Evolutionary conservation across 176 grass and related monocot genomes (phyloP).

Genomic region (Echinochloa phyllopogon): DNA sequence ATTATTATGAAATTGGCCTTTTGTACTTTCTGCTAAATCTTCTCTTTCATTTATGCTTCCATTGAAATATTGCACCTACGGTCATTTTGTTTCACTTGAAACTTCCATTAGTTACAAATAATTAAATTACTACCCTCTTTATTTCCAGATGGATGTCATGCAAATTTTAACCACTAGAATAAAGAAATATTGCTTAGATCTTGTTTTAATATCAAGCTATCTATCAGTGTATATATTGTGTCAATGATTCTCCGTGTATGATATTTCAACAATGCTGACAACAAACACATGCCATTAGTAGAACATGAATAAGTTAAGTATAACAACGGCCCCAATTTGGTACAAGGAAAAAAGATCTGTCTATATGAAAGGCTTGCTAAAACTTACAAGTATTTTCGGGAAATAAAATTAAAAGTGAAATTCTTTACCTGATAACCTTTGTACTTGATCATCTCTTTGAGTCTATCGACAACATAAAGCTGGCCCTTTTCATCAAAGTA

Average conservation of each 20-base stretch:
- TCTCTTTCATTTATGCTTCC: too few relatives aligned
- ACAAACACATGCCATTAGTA: not conserved
- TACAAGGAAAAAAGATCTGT: not conserved
- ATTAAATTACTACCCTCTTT: not conserved
- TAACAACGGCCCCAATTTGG: not conserved
- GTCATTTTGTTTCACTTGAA: not conserved
- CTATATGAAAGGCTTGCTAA: not conserved
- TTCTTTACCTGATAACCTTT: slow-evolving; percentile 83
- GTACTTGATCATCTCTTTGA: slow-evolving; percentile 98
- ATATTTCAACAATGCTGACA: not conserved
- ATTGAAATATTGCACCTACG: not conserved
- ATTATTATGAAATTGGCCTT: not conserved
- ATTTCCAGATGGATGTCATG: not conserved
- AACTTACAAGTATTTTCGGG: not conserved
- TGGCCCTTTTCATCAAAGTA: slow-evolving; percentile 73
- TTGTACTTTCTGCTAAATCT: too few relatives aligned
- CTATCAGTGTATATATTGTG: not conserved
- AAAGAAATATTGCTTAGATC: not conserved
- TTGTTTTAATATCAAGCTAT: not conserved
- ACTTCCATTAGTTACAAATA: not conserved
- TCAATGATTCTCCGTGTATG: not conserved
- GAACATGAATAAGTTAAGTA: not conserved
- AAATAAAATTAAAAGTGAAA: not conserved
- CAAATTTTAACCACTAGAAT: not conserved
- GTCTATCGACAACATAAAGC: slow-evolving; percentile 87